Evolutionary conservation across 2,329 filamentous ascomycete species (phyloP).

Genomic region (Cercospora sesami): DNA sequence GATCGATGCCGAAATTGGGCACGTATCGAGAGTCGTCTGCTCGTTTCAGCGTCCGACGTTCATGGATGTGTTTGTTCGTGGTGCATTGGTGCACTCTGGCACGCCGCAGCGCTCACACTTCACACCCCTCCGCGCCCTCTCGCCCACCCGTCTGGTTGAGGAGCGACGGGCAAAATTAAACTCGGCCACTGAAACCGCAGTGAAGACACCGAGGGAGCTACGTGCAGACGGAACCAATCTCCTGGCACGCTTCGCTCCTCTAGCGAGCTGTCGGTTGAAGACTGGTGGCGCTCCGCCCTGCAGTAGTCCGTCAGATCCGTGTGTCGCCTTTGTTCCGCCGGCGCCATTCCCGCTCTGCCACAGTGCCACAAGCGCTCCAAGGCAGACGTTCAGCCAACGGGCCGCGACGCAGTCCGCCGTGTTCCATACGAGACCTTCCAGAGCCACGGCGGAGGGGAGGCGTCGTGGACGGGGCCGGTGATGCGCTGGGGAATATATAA

Average conservation of each 20-base stretch:
- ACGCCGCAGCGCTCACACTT: background rate
- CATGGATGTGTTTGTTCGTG: background rate
- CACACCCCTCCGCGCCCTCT: background rate
- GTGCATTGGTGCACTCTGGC: background rate
- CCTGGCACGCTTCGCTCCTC: constrained; percentile 3
- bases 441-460: background rate
- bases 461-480: background rate
- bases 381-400: constrained; percentile 2
- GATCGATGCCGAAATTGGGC: constrained; percentile 24
- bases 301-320: constrained; percentile 6
- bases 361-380: constrained; percentile 10
- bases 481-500: background rate
- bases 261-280: constrained; percentile 9
- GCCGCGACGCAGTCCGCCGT: background rate
- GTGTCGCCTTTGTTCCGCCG: background rate
- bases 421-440: background rate
- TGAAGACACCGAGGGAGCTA: background rate
- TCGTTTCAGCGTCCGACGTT: background rate
- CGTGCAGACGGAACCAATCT: constrained; percentile 15
- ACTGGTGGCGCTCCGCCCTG: background rate
- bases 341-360: background rate
- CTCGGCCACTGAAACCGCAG: constrained; percentile 20
- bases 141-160: background rate
- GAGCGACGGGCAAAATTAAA: constrained; percentile 4
- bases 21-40: background rate